Percentiles rank a stretch among this genome's conserved stretches.
These are phyloP conservation scores for Mycena kentingensis DNA, from an alignment of 768 basidiomycete species.

Conservation along the genomic window DNA sequence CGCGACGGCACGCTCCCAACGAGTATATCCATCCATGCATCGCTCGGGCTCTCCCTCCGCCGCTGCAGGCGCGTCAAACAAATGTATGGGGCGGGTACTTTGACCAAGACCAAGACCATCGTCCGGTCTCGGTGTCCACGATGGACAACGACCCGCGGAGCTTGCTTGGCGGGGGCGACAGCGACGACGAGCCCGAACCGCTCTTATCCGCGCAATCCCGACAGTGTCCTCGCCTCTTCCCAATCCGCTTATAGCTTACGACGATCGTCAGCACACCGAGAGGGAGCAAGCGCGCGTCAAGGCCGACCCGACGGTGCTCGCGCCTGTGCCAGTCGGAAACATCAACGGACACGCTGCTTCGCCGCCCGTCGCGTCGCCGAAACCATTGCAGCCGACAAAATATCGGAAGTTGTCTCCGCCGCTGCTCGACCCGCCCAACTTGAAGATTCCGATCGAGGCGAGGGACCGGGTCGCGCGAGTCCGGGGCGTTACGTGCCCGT, in stretches of 20 bases:
- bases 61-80: constrained; percentile 37
- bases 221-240: constrained; percentile 11
- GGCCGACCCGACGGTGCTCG: constrained; percentile 21
- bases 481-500: constrained; percentile 80
- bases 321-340: constrained; percentile 10
- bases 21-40: constrained; percentile 2
- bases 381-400: constrained; percentile 51
- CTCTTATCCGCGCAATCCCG: constrained; percentile 10
- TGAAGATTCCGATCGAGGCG: constrained; percentile 33
- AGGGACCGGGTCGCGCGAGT: constrained; percentile 63
- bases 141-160: constrained; percentile 41
- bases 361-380: constrained; percentile 17
- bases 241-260: too few relatives aligned
- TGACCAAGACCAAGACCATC: constrained; percentile 75
- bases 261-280: too few relatives aligned
- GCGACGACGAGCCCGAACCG: constrained; percentile 26
- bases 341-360: too few relatives aligned
- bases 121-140: constrained; percentile 34
- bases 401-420: constrained; percentile 46
- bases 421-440: constrained; percentile 28
- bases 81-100: constrained; percentile 70
- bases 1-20: too few relatives aligned
- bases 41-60: constrained; percentile 15
- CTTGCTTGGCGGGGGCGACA: constrained; percentile 40
- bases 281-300: constrained; percentile 1